A percentile compares a stretch with the other conserved stretches of the same genome.
Evolutionary conservation across 1,139 yeast genomes (phyloP).

Genomic region (Blastobotrys petasosporus): DNA sequence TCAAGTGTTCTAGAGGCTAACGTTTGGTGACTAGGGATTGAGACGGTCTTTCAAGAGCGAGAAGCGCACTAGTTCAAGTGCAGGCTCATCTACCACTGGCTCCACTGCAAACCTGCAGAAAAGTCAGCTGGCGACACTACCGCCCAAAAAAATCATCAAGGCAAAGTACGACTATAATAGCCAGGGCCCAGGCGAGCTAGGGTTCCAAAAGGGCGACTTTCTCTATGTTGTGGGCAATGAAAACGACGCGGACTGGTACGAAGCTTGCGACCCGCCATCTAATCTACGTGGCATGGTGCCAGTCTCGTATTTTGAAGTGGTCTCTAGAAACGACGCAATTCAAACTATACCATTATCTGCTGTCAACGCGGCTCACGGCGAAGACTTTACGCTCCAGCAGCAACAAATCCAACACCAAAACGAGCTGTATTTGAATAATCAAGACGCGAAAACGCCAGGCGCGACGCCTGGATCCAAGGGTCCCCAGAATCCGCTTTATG

Average conservation of each 20-base stretch:
- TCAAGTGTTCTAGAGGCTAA: not conserved
- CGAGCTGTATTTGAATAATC: not conserved
- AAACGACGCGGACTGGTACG: constrained; percentile 68
- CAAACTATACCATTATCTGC: constrained; percentile 28
- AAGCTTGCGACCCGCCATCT: constrained; percentile 82
- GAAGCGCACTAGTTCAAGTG: constrained; percentile 27
- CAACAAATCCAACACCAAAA: constrained; percentile 9
- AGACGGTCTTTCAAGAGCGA: constrained; percentile 35
- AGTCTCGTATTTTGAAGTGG: constrained; percentile 70
- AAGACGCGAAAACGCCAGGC: not conserved
- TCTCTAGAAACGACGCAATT: constrained; percentile 50
- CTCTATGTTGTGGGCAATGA: constrained; percentile 71
- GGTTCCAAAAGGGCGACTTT: constrained; percentile 77
- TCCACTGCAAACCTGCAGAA: not conserved
- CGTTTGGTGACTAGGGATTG: constrained; percentile 24
- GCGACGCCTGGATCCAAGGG: constrained; percentile 6
- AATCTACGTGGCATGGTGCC: constrained; percentile 84
- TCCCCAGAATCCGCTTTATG: constrained; percentile 44
- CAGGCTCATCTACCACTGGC: constrained; percentile 4
- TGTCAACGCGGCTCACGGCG: constrained; percentile 8
- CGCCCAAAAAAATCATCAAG: constrained; percentile 75
- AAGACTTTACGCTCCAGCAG: constrained; percentile 9
- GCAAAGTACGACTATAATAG: constrained; percentile 76
- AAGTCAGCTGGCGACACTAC: constrained; percentile 28
- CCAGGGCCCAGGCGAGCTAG: constrained; percentile 76